Evolutionary conservation across 768 basidiomycete genomes (phyloP).

Genomic region (Tubosaeta sp.): DNA sequence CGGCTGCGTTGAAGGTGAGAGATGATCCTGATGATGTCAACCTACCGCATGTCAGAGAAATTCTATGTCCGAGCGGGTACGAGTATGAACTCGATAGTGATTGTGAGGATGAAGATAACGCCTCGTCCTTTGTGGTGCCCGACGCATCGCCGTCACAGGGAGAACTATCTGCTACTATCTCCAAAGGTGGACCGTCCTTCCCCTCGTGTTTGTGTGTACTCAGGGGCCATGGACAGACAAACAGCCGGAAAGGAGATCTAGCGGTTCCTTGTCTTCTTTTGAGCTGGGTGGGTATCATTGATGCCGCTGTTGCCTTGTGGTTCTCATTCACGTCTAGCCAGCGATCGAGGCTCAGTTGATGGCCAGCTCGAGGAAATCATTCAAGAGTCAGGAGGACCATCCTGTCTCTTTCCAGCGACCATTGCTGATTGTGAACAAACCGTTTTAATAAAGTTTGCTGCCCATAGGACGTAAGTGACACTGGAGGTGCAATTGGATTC

Average conservation of each 20-base stretch:
- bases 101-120: conserved; percentile 18
- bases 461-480: too few relatives aligned
- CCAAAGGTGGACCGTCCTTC: not conserved
- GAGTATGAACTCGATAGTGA: conserved; percentile 26
- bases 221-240: not conserved
- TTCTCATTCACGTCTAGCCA: conserved; percentile 11
- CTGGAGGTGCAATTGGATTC: too few relatives aligned
- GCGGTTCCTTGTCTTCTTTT: conserved; percentile 7
- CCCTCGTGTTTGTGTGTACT: not conserved
- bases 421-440: not conserved
- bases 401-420: not conserved
- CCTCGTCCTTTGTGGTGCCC: not conserved
- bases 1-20: not conserved
- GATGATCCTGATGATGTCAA: not conserved
- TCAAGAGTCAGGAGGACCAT: not conserved
- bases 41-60: not conserved
- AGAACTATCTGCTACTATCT: not conserved
- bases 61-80: conserved; percentile 7
- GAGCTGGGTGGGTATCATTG: conserved; percentile 9
- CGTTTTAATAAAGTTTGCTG: too few relatives aligned
- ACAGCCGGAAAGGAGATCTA: not conserved
- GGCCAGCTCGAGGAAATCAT: conserved; percentile 5
- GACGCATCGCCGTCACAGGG: not conserved
- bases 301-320: not conserved
- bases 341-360: not conserved